Evolutionary conservation across 2,329 filamentous ascomycete genomes (phyloP).

Genomic region (Sporothrix schenckii): DNA sequence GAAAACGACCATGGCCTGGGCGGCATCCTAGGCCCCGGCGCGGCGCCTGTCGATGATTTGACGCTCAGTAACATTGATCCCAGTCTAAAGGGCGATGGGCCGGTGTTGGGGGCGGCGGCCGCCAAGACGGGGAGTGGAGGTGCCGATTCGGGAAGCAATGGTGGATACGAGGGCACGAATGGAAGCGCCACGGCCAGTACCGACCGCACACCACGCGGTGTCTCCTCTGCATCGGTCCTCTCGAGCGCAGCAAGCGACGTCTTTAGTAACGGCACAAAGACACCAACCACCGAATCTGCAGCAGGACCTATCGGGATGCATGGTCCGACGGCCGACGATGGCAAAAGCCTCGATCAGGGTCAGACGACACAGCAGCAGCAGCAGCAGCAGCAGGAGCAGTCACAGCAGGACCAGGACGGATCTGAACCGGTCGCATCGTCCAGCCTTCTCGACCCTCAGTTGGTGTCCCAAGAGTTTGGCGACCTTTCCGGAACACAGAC

Average conservation of each 20-base stretch:
- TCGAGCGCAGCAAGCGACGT: constrained; percentile 32
- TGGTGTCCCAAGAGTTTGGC: not conserved
- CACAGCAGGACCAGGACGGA: not conserved
- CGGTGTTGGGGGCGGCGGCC: not conserved
- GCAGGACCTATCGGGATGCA: not conserved
- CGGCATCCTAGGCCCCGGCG: not conserved
- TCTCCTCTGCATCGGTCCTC: constrained; percentile 20
- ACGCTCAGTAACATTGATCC: constrained; percentile 36
- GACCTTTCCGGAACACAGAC: not conserved
- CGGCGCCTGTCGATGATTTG: constrained; percentile 32
- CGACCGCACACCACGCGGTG: constrained; percentile 28
- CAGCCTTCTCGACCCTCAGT: constrained; percentile 23
- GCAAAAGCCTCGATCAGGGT: not conserved
- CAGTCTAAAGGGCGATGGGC: constrained; percentile 33
- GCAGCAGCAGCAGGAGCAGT: not conserved
- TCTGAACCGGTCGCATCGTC: not conserved
- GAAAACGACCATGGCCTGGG: constrained; percentile 35
- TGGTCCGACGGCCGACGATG: not conserved
- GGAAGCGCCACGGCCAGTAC: constrained; percentile 10
- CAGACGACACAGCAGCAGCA: not conserved
- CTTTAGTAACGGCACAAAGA: constrained; percentile 12
- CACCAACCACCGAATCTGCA: not conserved
- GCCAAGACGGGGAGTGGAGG: not conserved
- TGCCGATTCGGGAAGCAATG: not conserved
- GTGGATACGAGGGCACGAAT: not conserved